Evolutionary conservation across 2,329 filamentous ascomycete species (phyloP), one percentile per base, ranked within the genome.

Genomic region (Cytospora chrysosperma): DNA sequence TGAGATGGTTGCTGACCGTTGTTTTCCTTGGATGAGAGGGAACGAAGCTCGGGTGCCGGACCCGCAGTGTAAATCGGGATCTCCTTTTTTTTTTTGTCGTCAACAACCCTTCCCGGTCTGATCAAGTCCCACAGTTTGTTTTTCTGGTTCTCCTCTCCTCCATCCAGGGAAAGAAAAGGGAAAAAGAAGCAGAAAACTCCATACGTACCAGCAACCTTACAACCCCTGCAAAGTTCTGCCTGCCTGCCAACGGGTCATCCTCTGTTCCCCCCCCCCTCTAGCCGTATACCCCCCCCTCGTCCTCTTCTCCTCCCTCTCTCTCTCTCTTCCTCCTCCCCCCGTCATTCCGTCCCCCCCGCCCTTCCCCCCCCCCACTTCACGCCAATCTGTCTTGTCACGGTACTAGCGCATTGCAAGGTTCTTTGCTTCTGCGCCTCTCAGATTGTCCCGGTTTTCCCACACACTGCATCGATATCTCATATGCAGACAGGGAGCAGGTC

Each of bases 351-450:
- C 15, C 51, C 47, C 50, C 27, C 50, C 32, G 32, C 52, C n/a
- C 24, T 40, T 30, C 28, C 34, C 17, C 59, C 51, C 52, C 58
- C 55, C 65, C 65, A 66, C 62, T 43, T 49, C 56, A 65, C 58
- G 58, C 65, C 65, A 63, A 63, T 65, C 62, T 67, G 65, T 58
- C 54, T 61, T 57, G 62, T 65, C 61, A 59, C 53, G 52, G 56
- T 55, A 43, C 64, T 65, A 65, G 64, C 61, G 56, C 37, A 1
- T 49, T 64, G 56, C 62, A 67, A 59, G 65, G 62, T 55, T 60
- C 37, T 50, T 58, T 47, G 43, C 47, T 58, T 55, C 62, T 67
- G 65, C 62, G 63, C 50, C 62, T 67, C 56, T 52, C 51, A 65
- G 65, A 65, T 65, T 56, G 57, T 62, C 65, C 65, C 62, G 28